Evolutionary conservation across 2,329 filamentous ascomycete species (phyloP), one percentile per base, ranked within the genome.

Genomic region (Chlorencoelia australis): DNA sequence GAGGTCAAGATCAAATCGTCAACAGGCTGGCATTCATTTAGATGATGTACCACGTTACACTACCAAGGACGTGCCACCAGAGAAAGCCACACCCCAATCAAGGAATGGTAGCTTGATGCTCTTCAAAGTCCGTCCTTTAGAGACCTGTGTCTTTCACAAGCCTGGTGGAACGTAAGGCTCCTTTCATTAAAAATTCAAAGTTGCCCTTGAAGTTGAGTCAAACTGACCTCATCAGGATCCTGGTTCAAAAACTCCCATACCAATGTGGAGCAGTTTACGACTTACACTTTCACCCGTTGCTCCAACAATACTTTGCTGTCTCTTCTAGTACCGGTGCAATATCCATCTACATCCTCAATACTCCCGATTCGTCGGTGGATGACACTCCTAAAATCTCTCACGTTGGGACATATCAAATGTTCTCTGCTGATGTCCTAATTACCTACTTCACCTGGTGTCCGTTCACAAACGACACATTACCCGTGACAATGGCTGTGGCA

Each of bases 321-420:
- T 84, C 85, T 7, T 84, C 82, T 1, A 94, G 86, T 43, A 84
- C 81, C 1, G 84, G 81, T 0, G 69, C 70, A 0, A 61, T 93
- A 9, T 70, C 70, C 1, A 64, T 89, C 33, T 86, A 80, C 58
- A 60, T 80, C 29, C 52, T 40, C 7, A 17, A 30, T 5, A n/a
- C 22, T 10, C n/a, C n/a, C n/a, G n/a, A n/a, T n/a, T n/a, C n/a
- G n/a, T n/a, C n/a, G n/a, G 24, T 15, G 30, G 2, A 31, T 31
- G 7, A 21, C 24, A 29, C 11, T 14, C 51, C 55, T 13, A 47
- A 38, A 7, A 55, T 65, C 27, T 42, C 35, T 1, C 61, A 59
- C 30, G 41, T 65, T n/a, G 59, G 54, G 45, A 67, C 63, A 2
- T 61, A 65, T 18, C 57, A 63, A 34, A 61, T 84, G 13, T 59